Evolutionary conservation across 257 asterid genomes (phyloP), one percentile per base, ranked within the genome.

Genomic region (Solanum dulcamara): DNA sequence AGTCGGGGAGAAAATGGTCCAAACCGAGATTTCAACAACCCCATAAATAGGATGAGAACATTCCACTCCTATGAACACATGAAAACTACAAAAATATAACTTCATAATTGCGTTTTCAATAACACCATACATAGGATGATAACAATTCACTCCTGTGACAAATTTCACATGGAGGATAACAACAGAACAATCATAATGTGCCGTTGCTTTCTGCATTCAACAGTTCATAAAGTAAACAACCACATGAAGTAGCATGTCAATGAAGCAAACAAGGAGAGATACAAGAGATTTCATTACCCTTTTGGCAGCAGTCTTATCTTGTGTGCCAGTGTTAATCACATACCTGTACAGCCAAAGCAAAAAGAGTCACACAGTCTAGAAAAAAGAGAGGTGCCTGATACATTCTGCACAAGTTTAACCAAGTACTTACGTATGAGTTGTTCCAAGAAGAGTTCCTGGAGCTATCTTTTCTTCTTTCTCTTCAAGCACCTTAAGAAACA

Each of bases 291-390:
- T 59, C 88, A 83, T 87, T 90, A 96, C 99, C 96, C 97, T 93
- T 88, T 96, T 96, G 74, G 95, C 99, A 72, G 93, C 97, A 80
- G 93, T 35, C 88, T 96, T 96, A 85, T 95, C 99, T 92, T 96
- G 98, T 48, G 97, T 84, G 53, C 97, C 97, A 74, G 97, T 91
- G 93, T 88, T 94, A 38, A 95, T 92, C 85, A 95, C 95, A 88
- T 95, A 96, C 91, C 98, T 96, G 93, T 5, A 90, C 0, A 33
- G 64, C 71, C 83, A 84, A 68, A 81, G 66, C 30, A 74, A 46
- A 44, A 55, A 50, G 22, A 88, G 35, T n/a, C 12, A n/a, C n/a
- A n/a, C n/a, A 10, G 53, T 33, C 55, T 64, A 38, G 83, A 24
- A 30, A 30, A 66, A 18, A 44, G 18, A 13, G 17, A 70, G 38